Evolutionary conservation across 768 basidiomycete genomes (phyloP).

Genomic region (Hygrophorus pudorinus): DNA sequence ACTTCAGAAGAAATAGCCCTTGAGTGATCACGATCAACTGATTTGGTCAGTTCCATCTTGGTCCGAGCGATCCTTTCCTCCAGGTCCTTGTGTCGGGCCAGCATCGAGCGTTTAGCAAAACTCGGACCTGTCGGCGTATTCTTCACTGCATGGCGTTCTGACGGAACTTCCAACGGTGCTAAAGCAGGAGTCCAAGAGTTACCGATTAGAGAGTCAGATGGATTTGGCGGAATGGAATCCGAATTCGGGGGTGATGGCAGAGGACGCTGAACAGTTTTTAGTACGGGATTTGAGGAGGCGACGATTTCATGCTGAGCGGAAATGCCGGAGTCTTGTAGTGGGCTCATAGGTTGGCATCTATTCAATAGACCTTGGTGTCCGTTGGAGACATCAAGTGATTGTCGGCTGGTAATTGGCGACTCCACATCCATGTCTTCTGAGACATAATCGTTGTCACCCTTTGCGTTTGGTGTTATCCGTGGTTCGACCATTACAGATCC

Average conservation of each 20-base stretch:
- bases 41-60: conserved; percentile 23
- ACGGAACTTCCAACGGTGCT: conserved; percentile 11
- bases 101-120: conserved; percentile 26
- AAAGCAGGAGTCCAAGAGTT: conserved; percentile 6
- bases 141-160: conserved; percentile 30
- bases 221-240: not conserved
- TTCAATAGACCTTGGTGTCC: not conserved
- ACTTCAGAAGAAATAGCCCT: not conserved
- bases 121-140: conserved; percentile 28
- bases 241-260: no score
- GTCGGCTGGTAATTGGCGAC: conserved; percentile 11
- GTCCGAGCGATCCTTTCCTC: conserved; percentile 31
- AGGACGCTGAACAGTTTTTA: no score
- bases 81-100: conserved; percentile 34
- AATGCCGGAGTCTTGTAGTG: no score
- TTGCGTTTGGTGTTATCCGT: not conserved
- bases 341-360: not conserved
- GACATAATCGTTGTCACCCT: conserved; percentile 16
- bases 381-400: not conserved
- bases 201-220: conserved; percentile 4
- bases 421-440: conserved; percentile 23
- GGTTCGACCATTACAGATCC: not conserved
- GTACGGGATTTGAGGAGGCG: no score
- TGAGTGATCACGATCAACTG: not conserved
- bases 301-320: no score